Conservation (phyloP, 495 filamentous ascomycete species). For the Neurospora sp. region DNA sequence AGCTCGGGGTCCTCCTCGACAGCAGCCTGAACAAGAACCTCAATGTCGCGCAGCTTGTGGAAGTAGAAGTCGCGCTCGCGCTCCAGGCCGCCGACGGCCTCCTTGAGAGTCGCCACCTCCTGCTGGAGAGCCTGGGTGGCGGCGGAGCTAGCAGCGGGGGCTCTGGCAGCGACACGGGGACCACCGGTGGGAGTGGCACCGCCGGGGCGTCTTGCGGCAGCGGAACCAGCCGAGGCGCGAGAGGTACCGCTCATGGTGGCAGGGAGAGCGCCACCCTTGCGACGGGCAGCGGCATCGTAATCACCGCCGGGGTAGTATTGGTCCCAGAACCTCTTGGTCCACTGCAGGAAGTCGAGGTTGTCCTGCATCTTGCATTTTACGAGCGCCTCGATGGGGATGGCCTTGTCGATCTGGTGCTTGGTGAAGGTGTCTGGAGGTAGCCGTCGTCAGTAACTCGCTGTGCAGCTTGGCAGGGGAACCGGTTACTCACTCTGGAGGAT, state of each 20-base stretch:
- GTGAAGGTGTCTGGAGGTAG: conserved; percentile 46
- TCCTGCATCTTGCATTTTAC: conserved; percentile 99
- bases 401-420: conserved; percentile 74
- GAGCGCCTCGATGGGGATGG: conserved; percentile 76
- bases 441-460: neutral
- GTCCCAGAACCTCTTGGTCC: conserved; percentile 93
- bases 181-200: conserved; percentile 68
- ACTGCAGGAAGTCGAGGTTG: conserved; percentile 98
- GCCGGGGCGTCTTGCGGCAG: conserved; percentile 42
- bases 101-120: conserved; percentile 76
- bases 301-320: conserved; percentile 94
- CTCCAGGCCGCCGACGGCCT: conserved; percentile 76
- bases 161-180: conserved; percentile 37
- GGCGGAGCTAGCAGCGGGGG: conserved; percentile 36
- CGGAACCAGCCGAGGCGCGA: conserved; percentile 31
- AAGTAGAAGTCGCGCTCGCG: conserved; percentile 98
- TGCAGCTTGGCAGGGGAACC: neutral
- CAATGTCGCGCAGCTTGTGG: conserved; percentile 93
- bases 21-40: conserved; percentile 81
- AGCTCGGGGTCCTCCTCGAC: conserved; percentile 84
- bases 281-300: conserved; percentile 78
- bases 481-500: conserved; percentile 73
- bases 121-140: conserved; percentile 59
- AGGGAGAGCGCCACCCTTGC: conserved; percentile 68
- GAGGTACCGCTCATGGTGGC: conserved; percentile 27